Evolutionary conservation across 257 asterid species (phyloP).

Genomic region (Paulownia fortunei): DNA sequence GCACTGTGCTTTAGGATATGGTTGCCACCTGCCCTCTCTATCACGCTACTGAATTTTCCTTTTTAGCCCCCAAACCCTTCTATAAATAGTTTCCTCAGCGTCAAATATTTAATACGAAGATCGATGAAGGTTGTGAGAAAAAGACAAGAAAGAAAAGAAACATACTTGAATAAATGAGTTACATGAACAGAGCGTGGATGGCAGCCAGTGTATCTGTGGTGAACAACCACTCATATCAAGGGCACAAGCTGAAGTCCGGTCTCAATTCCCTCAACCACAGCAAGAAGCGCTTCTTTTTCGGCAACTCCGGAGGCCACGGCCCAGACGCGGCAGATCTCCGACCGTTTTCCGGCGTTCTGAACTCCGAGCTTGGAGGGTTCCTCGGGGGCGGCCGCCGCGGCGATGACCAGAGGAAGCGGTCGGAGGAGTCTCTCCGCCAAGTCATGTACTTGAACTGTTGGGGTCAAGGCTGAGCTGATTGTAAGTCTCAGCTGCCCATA

Average conservation of each 20-base stretch:
- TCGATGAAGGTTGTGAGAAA: not conserved
- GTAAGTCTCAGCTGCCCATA: not conserved
- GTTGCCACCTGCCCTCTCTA: not conserved
- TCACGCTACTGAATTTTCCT: not conserved
- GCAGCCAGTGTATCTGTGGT: conserved; percentile 66
- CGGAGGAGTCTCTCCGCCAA: conserved; percentile 70
- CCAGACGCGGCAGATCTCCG: conserved; percentile 41
- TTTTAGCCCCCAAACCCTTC: not conserved
- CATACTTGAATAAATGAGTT: conserved; percentile 5
- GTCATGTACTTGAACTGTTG: conserved; percentile 78
- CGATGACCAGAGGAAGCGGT: conserved; percentile 37
- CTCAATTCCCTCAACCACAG: conserved; percentile 47
- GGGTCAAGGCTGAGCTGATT: conserved; percentile 37
- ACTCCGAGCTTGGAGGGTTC: conserved; percentile 38
- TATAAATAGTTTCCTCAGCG: not conserved
- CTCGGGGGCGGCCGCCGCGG: conserved; percentile 27
- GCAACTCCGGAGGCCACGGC: not conserved
- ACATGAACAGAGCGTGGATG: conserved; percentile 52
- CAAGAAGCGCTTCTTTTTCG: conserved; percentile 39
- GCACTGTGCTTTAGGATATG: not conserved
- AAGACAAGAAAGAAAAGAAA: not conserved
- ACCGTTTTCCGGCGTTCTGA: conserved; percentile 45
- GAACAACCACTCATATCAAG: conserved; percentile 68
- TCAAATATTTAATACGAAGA: not conserved
- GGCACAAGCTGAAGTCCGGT: conserved; percentile 53